phyloP scores from a whole-genome alignment of 176 grass and related monocot species.

The Dendrocalamus sinicus region DNA sequence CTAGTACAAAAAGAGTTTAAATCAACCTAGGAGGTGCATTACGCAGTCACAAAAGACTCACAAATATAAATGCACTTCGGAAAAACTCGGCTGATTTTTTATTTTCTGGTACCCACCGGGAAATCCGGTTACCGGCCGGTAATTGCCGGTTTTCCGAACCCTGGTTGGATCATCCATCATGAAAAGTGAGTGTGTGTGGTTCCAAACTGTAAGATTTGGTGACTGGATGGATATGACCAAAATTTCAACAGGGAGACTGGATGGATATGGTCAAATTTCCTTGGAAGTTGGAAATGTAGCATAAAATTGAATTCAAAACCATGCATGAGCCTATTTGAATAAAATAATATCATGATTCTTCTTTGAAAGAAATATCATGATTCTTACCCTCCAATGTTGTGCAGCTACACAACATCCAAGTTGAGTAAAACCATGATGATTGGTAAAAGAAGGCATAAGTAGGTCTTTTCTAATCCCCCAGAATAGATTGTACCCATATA shows the following conservation, averaged over 20 bases:
- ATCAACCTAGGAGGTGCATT: too few species aligned
- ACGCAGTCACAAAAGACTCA: too few species aligned
- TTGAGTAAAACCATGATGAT: not conserved
- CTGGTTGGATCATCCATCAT: not conserved
- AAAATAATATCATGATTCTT: slow-evolving; percentile 15
- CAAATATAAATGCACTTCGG: too few species aligned
- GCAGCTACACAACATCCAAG: not conserved
- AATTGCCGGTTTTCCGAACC: not conserved
- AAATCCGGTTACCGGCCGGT: too few species aligned
- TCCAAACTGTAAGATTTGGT: not conserved
- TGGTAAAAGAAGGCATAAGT: too few species aligned
- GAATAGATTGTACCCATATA: not conserved
- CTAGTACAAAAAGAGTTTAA: too few species aligned
- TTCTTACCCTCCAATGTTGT: not conserved
- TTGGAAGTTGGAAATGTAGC: slow-evolving; percentile 5
- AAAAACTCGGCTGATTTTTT: too few species aligned
- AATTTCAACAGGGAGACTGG: not conserved
- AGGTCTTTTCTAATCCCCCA: too few species aligned
- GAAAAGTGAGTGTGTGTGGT: not conserved
- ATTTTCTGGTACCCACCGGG: too few species aligned
- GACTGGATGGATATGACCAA: not conserved
- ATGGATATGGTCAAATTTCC: not conserved
- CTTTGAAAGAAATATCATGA: not conserved
- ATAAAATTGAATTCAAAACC: not conserved
- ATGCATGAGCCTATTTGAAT: not conserved